A percentile compares a stretch with the other conserved stretches of the same genome.
phyloP scores from a whole-genome alignment of 2,329 filamentous ascomycete genomes.

The Beauveria australis region DNA sequence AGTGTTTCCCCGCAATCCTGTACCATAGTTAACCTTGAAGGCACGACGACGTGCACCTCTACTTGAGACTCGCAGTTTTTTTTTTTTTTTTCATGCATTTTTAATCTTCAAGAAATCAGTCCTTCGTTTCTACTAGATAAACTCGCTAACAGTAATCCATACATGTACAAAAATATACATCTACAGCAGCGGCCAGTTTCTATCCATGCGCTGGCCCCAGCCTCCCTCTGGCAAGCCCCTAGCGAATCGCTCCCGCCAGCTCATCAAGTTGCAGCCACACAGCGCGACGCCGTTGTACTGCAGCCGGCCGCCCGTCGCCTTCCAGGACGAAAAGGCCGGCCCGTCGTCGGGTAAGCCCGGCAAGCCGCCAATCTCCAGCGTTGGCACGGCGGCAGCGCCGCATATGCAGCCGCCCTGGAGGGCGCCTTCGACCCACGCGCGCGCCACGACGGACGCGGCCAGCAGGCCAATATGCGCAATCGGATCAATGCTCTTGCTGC shows the following conservation, averaged over 20 bases:
- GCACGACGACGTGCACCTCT: too few species aligned
- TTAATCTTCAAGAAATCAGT: not conserved
- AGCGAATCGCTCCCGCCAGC: constrained; percentile 3
- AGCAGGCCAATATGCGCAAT: constrained; percentile 1
- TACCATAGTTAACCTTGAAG: too few species aligned
- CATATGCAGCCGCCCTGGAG: not conserved
- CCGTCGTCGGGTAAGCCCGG: not conserved
- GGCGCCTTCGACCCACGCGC: constrained; percentile 5
- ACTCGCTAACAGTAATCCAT: not conserved
- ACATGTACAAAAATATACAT: not conserved
- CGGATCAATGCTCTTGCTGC: not conserved
- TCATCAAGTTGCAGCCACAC: constrained; percentile 3
- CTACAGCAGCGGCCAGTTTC: constrained; percentile 6
- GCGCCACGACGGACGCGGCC: not conserved
- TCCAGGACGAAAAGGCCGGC: not conserved
- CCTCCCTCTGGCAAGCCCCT: not conserved
- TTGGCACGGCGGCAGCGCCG: not conserved
- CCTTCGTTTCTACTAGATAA: not conserved
- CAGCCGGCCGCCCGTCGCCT: not conserved
- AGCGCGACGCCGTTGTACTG: constrained; percentile 6
- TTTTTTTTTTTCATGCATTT: too few species aligned
- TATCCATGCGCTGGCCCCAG: constrained; percentile 3
- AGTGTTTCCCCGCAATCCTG: too few species aligned
- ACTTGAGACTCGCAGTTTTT: too few species aligned
- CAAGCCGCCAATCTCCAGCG: not conserved